phyloP scores from a whole-genome alignment of 1,284 basidiomycete genomes.

The Ceratobasidium theobromae region DNA sequence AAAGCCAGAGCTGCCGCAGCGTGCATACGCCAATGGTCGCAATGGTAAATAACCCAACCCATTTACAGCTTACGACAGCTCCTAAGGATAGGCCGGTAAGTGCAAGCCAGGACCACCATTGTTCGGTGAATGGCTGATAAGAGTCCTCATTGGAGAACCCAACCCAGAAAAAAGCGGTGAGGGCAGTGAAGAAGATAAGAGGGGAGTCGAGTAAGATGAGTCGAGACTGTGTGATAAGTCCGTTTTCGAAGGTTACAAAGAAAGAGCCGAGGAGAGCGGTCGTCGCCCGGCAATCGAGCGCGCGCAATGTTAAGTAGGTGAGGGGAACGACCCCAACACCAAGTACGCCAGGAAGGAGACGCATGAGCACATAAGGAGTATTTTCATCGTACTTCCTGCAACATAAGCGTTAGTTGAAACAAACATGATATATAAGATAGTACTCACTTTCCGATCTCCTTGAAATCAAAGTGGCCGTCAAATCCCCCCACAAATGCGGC shows the following conservation, averaged over 20 bases:
- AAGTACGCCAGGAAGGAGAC: constrained; percentile 85
- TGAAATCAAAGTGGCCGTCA: constrained; percentile 93
- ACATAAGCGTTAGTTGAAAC: not conserved
- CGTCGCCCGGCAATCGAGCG: constrained; percentile 85
- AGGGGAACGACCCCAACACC: constrained; percentile 89
- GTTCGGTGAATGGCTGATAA: constrained; percentile 68
- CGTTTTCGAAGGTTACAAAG: constrained; percentile 96
- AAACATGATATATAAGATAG: not conserved
- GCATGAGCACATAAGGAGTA: constrained; percentile 96
- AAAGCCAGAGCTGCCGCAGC: constrained; percentile 83
- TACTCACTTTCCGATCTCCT: constrained; percentile 90
- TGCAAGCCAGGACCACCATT: constrained; percentile 94
- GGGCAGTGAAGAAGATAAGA: constrained; percentile 95
- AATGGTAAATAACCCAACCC: constrained; percentile 99
- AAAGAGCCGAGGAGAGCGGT: constrained; percentile 88
- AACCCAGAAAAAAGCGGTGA: constrained; percentile 85
- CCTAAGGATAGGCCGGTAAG: constrained; percentile 88
- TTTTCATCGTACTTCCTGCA: constrained; percentile 70
- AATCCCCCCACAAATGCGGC: constrained; percentile 89
- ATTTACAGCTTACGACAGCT: constrained; percentile 92
- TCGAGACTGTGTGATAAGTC: constrained; percentile 91
- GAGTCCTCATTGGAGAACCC: constrained; percentile 91
- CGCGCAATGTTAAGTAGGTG: constrained; percentile 91
- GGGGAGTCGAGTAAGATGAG: constrained; percentile 97
- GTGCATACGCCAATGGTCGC: constrained; percentile 89